phyloP scores from a whole-genome alignment of 306 rosid species.

The Quercus agrifolia region DNA sequence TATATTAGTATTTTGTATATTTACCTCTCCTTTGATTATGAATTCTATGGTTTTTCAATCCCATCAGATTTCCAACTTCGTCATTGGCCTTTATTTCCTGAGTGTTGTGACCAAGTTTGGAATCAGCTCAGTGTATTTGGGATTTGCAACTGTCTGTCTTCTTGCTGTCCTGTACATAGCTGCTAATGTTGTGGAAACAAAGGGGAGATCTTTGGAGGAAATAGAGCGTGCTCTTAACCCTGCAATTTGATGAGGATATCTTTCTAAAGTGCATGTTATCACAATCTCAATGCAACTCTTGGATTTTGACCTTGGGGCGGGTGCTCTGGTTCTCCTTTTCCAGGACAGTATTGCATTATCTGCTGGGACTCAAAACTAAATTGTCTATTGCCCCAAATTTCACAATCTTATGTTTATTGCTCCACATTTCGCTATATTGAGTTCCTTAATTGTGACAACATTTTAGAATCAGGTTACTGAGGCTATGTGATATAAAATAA shows the following conservation, averaged over 20 bases:
- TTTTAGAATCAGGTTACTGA: background rate
- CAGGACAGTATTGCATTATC: background rate
- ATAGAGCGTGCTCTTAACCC: slow-evolving; percentile 77
- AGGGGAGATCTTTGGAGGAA: slow-evolving; percentile 94
- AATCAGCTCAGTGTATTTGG: slow-evolving; percentile 79
- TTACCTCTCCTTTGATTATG: background rate
- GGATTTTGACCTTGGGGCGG: slow-evolving; percentile 7
- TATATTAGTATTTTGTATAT: background rate
- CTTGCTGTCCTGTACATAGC: slow-evolving; percentile 88
- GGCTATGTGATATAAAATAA: slow-evolving; percentile 8
- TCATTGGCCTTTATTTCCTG: slow-evolving; percentile 90
- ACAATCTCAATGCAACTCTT: slow-evolving; percentile 12
- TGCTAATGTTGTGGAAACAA: slow-evolving; percentile 84
- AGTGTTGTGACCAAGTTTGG: slow-evolving; percentile 94
- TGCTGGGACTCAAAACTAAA: slow-evolving; percentile 3
- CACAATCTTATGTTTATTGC: slow-evolving; percentile 10
- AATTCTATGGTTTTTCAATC: slow-evolving; percentile 8
- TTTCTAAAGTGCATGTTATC: slow-evolving; percentile 13
- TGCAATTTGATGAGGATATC: slow-evolving; percentile 35
- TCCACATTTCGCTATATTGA: background rate
- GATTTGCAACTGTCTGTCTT: slow-evolving; percentile 67
- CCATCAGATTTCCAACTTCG: slow-evolving; percentile 81
- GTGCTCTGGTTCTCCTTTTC: slow-evolving; percentile 1
- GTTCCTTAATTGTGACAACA: slow-evolving; percentile 3
- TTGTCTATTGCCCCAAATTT: slow-evolving; percentile 14